Evolutionary conservation across 768 basidiomycete genomes (phyloP), one percentile per base, ranked within the genome.

Genomic region (Phaeolepiota aurea): DNA sequence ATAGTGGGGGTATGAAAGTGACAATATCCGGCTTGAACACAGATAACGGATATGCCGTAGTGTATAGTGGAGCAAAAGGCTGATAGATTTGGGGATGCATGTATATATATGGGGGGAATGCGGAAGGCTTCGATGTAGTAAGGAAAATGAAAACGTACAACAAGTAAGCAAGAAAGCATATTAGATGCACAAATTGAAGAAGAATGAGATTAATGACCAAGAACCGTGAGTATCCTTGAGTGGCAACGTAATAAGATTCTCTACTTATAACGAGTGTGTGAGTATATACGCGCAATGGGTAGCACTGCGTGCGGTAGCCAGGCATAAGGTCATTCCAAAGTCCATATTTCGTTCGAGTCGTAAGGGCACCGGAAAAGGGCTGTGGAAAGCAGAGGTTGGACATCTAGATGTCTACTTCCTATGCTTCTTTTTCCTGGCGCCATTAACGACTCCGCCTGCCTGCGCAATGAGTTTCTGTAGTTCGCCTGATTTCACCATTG

Each of bases 361-460:
- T 55, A 53, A 48, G 44, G 45, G 25, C 25, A n/a, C n/a, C 25
- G 36, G 31, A 30, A 20, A 38, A n/a, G n/a, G n/a, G n/a, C n/a
- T n/a, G n/a, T n/a, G n/a, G 38, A 44, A 39, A 38, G 46, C 37
- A 42, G 44, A 20, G 40, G 42, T 4, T 20, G 43, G 32, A 22
- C 10, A 30, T 23, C 12, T 32, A 37, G 14, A 18, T 20, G 15
- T 41, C 28, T 53, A 59, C 46, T 68, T 73, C 44, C 59, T 62
- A 45, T 66, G 65, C 52, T 77, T 78, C 58, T 65, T 69, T 60
- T 65, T 74, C 65, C 71, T 79, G 23, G 60, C 62, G 33, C 33
- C 33, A 13, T 35, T 35, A 7, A 35, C 33, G 33, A 35, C 33
- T 7, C 9, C 33, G 9, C 33, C 33, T 9, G 33, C 33, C 12